Evolutionary conservation across 1,284 basidiomycete species (phyloP), one percentile per base, ranked within the genome.

Genomic region (Butyriboletus appendiculatus): DNA sequence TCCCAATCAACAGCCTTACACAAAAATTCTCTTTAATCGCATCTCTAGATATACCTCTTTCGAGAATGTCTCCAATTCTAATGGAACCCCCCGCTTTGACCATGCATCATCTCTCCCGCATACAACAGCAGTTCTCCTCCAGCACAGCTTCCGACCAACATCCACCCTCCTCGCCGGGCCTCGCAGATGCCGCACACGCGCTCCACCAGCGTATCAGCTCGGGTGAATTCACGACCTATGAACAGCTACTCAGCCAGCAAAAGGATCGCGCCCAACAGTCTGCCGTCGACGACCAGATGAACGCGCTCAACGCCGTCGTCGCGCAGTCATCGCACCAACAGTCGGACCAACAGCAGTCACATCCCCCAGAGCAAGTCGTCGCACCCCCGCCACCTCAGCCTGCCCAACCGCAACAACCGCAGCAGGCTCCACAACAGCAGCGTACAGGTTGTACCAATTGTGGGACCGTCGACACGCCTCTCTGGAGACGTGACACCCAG

Each of bases 401-500:
- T 48, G 50, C 51, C 37, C 63, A 61, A 14, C 37, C 57, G 1
- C 67, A 58, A 8, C 64, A 53, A 22, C 41, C 56, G 26, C 69
- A 67, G 57, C 66, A 60, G 48, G 49, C 63, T 41, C 55, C 61
- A 50, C 71, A 62, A 45, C 66, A 58, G 54, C 67, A 62, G 42
- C 70, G 68, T 10, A 69, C 75, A 2, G 72, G 77, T 48, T 91
- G 88, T 68, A 77, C 81, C 46, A 88, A 87, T 70, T 90, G 90
- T 71, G 84, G 82, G 22, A 87, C 87, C 16, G 76, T 79, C 16
- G 84, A 84, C 54, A 92, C 91, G 48, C 90, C 91, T 45, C 81
- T 92, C 15, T 93, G 91, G 91, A 77, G 90, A 62, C 81, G 90
- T 62, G 90, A 91, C 67, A 76, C 81, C 45, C 86, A 90, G 68